Evolutionary conservation across 306 rosid species (phyloP).

Genomic region (Echinosophora koreensis): DNA sequence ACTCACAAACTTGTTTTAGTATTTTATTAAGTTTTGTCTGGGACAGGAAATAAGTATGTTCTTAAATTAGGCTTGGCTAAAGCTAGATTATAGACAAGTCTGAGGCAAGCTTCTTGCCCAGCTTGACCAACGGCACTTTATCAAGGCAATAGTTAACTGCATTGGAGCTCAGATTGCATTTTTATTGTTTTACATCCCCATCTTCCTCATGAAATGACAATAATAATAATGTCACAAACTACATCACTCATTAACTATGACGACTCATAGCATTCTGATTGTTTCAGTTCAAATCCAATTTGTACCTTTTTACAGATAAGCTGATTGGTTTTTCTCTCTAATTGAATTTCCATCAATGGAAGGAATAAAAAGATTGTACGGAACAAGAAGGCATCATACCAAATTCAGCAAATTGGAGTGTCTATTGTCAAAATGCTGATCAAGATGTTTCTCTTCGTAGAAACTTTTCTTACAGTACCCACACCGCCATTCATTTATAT

Average conservation of each 20-base stretch:
- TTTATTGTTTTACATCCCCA: slow-evolving; percentile 1
- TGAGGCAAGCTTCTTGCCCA: not conserved
- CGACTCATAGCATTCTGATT: slow-evolving; percentile 6
- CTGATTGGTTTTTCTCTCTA: not conserved
- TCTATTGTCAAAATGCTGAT: slow-evolving; percentile 79
- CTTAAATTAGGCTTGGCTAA: slow-evolving; percentile 21
- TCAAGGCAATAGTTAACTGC: slow-evolving; percentile 10
- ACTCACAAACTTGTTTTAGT: slow-evolving; percentile 18
- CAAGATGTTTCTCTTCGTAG: slow-evolving; percentile 69
- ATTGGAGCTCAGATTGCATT: not conserved
- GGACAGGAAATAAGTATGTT: not conserved
- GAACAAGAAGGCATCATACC: slow-evolving; percentile 53
- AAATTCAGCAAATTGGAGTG: slow-evolving; percentile 70
- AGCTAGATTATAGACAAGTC: slow-evolving; percentile 7
- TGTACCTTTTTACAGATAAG: not conserved
- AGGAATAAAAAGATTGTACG: slow-evolving; percentile 22
- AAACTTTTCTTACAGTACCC: slow-evolving; percentile 63
- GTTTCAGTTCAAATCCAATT: slow-evolving; percentile 10
- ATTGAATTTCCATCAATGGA: slow-evolving; percentile 13
- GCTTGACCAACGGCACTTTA: slow-evolving; percentile 26
- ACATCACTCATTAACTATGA: not conserved
- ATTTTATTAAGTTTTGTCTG: not conserved
- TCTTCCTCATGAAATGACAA: slow-evolving; percentile 21
- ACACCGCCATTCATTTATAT: slow-evolving; percentile 64
- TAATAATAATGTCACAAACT: slow-evolving; percentile 10